Evolutionary conservation across 352 stramenopile genomes (phyloP), one percentile per base, ranked within the genome.

Genomic region (Phytophthora fragariae): DNA sequence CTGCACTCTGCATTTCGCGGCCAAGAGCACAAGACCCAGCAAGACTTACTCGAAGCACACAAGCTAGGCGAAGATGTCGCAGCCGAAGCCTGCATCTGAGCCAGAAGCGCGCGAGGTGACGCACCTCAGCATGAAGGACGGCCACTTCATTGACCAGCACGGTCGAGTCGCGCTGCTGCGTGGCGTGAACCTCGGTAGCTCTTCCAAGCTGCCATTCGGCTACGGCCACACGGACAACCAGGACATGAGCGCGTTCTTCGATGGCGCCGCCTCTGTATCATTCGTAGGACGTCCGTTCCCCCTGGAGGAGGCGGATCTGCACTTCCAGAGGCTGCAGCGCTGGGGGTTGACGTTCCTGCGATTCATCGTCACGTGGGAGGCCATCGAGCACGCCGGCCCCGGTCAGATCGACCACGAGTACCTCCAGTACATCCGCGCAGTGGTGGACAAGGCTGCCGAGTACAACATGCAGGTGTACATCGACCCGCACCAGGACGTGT

Each of bases 401-500:
- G 91, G 91, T 0, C 69, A 88, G 7, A 96, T 96, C 73, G 92
- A 98, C 73, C 68, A 57, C 27, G 88, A 88, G 29, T 98, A 98
- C 70, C 67, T 97, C 4, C 15, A 65, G 21, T 97, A 97, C 73
- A 75, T 97, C 35, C 80, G 80, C 17, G 68, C 76, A 6, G 49
- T 97, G 15, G 57, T 97, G 12, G 63, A 83, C 50, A 90, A 86
- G 57, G 88, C 87, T 1, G 72, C 66, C 10, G 74, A 84, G n/a
- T 91, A 89, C 68, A 84, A 77, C 33, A 81, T 98, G 60, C 78
- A 77, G 24, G 76, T 97, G 39, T 97, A 94, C 70, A 87, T 98
- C 19, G 90, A 98, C 57, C 90, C 88, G 17, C 92, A 98, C 62
- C 92, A 98, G 76, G 92, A 98, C 64, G 92, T 97, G 27, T 98